Evolutionary conservation across 768 basidiomycete genomes (phyloP).

Genomic region (Boletus patriciae): DNA sequence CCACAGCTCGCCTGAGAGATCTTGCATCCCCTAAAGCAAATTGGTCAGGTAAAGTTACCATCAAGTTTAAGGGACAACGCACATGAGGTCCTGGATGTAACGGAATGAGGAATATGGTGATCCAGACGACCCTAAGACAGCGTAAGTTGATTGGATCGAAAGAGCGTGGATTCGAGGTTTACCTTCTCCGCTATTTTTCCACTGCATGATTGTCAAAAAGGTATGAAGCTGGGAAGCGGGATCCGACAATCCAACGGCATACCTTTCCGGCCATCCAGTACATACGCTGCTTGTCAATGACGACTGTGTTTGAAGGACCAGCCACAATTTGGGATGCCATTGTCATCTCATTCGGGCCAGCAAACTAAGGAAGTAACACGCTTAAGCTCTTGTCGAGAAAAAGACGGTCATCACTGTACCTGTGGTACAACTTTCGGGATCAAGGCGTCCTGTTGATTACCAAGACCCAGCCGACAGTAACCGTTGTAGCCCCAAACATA

Average conservation of each 20-base stretch:
- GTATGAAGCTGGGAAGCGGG: not conserved
- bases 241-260: conserved; percentile 10
- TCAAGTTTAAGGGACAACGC: conserved; percentile 18
- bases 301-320: conserved; percentile 82
- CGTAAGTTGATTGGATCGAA: conserved; percentile 2
- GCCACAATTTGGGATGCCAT: conserved; percentile 66
- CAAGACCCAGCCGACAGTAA: conserved; percentile 88
- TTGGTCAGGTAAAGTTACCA: not conserved
- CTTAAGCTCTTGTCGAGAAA: not conserved
- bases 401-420: conserved; percentile 36
- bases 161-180: not conserved
- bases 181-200: conserved; percentile 96
- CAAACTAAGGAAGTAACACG: conserved; percentile 50
- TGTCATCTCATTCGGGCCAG: conserved; percentile 63
- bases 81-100: conserved; percentile 86
- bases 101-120: conserved; percentile 88
- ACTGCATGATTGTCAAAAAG: conserved; percentile 46
- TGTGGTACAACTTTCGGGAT: conserved; percentile 83
- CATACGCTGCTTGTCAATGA: conserved; percentile 83
- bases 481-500: conserved; percentile 90
- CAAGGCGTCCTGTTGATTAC: conserved; percentile 79
- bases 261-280: conserved; percentile 86
- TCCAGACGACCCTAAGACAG: conserved; percentile 76
- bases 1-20: conserved; percentile 68
- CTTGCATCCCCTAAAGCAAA: conserved; percentile 67